Conservation (phyloP, 768 basidiomycete genomes). For the Plicaturopsis crispa region DNA sequence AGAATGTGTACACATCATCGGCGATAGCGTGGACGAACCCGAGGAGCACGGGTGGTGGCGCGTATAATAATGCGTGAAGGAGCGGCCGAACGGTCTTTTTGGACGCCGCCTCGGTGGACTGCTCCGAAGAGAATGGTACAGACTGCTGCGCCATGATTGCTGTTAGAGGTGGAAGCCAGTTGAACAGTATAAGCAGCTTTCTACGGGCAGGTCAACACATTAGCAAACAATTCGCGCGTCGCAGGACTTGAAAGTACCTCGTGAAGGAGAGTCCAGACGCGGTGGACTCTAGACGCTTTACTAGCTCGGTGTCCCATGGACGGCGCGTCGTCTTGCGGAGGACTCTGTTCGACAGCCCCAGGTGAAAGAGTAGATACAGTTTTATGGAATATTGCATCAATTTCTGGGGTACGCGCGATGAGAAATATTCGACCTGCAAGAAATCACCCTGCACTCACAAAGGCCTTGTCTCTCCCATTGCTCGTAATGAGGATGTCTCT, state of each 20-base stretch:
- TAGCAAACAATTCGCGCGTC: conserved; percentile 6
- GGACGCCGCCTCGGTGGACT: conserved; percentile 24
- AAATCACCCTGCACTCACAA: conserved; percentile 57
- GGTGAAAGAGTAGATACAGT: conserved; percentile 67
- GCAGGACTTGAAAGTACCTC: conserved; percentile 36
- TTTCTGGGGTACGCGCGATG: conserved; percentile 45
- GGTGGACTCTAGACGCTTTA: conserved; percentile 53
- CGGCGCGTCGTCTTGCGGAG: conserved; percentile 38
- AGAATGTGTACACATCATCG: conserved; percentile 76
- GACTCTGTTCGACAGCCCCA: conserved; percentile 36
- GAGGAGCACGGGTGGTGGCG: conserved; percentile 75
- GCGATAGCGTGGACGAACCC: conserved; percentile 69
- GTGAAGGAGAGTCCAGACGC: conserved; percentile 67
- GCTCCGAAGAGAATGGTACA: conserved; percentile 49
- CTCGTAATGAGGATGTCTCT: conserved; percentile 73
- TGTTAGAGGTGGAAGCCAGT: conserved; percentile 75
- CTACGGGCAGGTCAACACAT: conserved; percentile 28
- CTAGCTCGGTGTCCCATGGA: conserved; percentile 49
- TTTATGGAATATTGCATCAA: conserved; percentile 78
- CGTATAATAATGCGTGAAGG: conserved; percentile 67
- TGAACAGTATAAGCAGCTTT: conserved; percentile 75
- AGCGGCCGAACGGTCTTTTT: conserved; percentile 48
- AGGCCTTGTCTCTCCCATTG: conserved; percentile 76
- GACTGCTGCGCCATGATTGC: conserved; percentile 64
- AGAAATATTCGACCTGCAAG: conserved; percentile 1